Conservation (phyloP, 2,329 filamentous ascomycete species). For the Alternaria consortialis region DNA sequence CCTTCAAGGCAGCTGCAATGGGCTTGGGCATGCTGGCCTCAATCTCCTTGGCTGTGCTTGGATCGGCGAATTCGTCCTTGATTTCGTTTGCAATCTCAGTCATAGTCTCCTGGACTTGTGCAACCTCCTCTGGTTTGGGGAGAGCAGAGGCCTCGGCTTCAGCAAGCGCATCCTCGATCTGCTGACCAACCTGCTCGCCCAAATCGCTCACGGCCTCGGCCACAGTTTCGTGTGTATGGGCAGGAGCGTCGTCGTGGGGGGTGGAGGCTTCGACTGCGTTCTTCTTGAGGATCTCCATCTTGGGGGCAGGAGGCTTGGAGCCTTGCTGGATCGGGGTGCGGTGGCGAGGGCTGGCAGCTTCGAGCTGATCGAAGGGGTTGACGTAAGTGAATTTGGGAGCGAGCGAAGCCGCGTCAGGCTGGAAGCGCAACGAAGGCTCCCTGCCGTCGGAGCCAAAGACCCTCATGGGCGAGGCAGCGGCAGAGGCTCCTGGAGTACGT, state of each 20-base stretch:
- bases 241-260: constrained; percentile 31
- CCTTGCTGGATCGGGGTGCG: constrained; percentile 42
- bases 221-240: constrained; percentile 67
- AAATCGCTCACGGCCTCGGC: constrained; percentile 74
- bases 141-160: constrained; percentile 47
- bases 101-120: constrained; percentile 64
- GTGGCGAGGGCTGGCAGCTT: constrained; percentile 71
- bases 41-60: constrained; percentile 63
- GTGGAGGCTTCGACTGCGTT: constrained; percentile 50
- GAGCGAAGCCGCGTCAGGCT: constrained; percentile 39
- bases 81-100: constrained; percentile 58
- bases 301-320: constrained; percentile 37
- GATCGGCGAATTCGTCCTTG: constrained; percentile 61
- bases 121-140: constrained; percentile 56
- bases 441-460: constrained; percentile 55
- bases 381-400: constrained; percentile 71
- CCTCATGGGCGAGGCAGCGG: constrained; percentile 37
- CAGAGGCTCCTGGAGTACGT: constrained; percentile 29
- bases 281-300: constrained; percentile 58
- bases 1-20: constrained; percentile 65
- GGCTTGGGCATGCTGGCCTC: constrained; percentile 63
- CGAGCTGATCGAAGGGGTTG: constrained; percentile 76
- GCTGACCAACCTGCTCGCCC: constrained; percentile 66
- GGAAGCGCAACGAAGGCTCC: constrained; percentile 45
- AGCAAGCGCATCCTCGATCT: constrained; percentile 72